These are phyloP conservation scores for Dioszegia crocea DNA, from an alignment of 768 basidiomycete species.

Conservation along the genomic window DNA sequence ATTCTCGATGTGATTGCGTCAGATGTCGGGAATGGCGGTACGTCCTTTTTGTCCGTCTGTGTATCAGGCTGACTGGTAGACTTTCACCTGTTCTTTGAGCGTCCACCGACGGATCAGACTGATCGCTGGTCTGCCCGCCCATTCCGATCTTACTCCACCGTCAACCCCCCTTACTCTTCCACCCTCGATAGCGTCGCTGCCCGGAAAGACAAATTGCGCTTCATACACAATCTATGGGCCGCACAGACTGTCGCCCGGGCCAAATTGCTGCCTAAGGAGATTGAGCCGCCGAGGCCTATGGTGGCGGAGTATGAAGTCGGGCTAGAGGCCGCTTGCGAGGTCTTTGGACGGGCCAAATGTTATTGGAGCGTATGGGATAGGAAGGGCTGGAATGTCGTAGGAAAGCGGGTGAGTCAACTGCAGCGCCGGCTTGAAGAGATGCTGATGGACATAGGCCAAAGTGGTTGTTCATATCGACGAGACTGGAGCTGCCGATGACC, in stretches of 20 bases:
- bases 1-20: constrained; percentile 76
- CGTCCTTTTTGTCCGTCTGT: no score
- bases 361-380: constrained; percentile 86
- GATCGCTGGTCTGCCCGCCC: constrained; percentile 85
- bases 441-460: constrained; percentile 61
- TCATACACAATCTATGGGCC: constrained; percentile 83
- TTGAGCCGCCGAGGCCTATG: constrained; percentile 45
- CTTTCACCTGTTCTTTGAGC: constrained; percentile 78
- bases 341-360: constrained; percentile 56
- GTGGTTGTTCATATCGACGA: constrained; percentile 82
- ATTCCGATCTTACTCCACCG: constrained; percentile 72
- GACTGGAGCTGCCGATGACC: constrained; percentile 65
- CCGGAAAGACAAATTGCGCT: constrained; percentile 68
- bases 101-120: constrained; percentile 70
- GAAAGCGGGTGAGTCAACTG: constrained; percentile 63
- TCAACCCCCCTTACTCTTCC: constrained; percentile 65
- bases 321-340: constrained; percentile 27
- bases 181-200: constrained; percentile 65
- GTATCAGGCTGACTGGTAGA: constrained; percentile 57
- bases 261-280: constrained; percentile 55
- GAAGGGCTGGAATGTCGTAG: constrained; percentile 58
- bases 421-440: no score
- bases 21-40: constrained; percentile 74
- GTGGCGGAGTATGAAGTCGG: constrained; percentile 74
- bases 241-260: constrained; percentile 78